Conservation (phyloP, 2,329 filamentous ascomycete genomes). For the Ophiosphaerella korrae region DNA sequence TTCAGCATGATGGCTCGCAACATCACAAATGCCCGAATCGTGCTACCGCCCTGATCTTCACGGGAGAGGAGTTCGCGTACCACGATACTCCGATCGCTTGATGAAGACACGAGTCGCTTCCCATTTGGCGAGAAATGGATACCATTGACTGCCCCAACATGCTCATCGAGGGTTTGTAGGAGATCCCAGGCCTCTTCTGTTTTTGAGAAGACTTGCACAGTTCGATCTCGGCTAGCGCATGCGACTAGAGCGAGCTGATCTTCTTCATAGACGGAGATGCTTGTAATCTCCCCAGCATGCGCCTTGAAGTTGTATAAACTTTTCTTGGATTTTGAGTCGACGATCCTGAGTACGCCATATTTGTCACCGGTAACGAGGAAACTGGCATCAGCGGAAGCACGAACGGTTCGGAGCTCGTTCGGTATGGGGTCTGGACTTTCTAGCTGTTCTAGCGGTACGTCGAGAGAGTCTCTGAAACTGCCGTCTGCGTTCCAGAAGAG, state of each 20-base stretch:
- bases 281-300: conserved; percentile 83
- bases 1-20: conserved; percentile 80
- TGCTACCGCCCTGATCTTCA: conserved; percentile 59
- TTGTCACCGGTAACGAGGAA: conserved; percentile 84
- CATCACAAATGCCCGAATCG: conserved; percentile 76
- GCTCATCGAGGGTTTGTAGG: conserved; percentile 90
- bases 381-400: conserved; percentile 64
- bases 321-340: conserved; percentile 66
- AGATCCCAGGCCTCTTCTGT: conserved; percentile 68
- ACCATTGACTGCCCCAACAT: conserved; percentile 81
- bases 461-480: conserved; percentile 65
- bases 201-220: conserved; percentile 83
- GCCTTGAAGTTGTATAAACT: conserved; percentile 78
- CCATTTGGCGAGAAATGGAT: conserved; percentile 76
- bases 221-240: conserved; percentile 80
- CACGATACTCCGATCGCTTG: conserved; percentile 80
- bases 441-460: conserved; percentile 71
- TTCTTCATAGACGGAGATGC: conserved; percentile 75
- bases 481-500: conserved; percentile 83
- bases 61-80: conserved; percentile 77
- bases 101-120: conserved; percentile 78
- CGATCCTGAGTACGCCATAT: conserved; percentile 76
- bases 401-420: conserved; percentile 65
- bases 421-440: conserved; percentile 51
- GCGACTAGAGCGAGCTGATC: conserved; percentile 71